These are phyloP conservation scores for Mycena vulgaris DNA, from an alignment of 768 basidiomycete genomes.

Conservation along the genomic window DNA sequence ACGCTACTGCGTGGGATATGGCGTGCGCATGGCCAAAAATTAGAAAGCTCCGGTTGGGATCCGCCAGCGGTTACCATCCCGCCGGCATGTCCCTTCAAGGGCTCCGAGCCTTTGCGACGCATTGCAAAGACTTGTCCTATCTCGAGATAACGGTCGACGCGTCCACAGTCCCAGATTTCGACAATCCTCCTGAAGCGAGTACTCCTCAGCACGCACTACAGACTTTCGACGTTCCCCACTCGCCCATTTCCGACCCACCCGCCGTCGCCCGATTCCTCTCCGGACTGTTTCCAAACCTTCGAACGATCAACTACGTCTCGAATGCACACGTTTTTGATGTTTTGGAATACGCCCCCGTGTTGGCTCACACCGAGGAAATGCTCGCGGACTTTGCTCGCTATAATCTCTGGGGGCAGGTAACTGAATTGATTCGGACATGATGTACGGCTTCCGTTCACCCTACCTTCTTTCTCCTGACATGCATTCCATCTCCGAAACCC, in stretches of 20 bases:
- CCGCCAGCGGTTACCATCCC: not conserved
- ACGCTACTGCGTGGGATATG: not conserved
- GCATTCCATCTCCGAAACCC: too few species aligned
- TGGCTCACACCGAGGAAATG: too few species aligned
- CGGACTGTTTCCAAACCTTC: not conserved
- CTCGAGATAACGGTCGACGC: not conserved
- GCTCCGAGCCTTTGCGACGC: not conserved
- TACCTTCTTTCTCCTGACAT: too few species aligned
- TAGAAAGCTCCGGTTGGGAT: not conserved
- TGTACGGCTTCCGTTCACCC: too few species aligned
- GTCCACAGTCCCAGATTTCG: slow-evolving; percentile 13
- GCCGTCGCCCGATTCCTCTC: not conserved
- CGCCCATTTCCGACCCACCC: slow-evolving; percentile 2
- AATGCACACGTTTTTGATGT: too few species aligned
- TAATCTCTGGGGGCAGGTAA: too few species aligned
- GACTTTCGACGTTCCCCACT: not conserved
- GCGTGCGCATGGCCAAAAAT: not conserved
- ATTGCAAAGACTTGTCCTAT: not conserved
- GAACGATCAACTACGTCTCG: too few species aligned
- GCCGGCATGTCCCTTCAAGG: not conserved
- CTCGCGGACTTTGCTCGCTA: too few species aligned
- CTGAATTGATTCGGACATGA: too few species aligned
- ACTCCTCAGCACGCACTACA: not conserved
- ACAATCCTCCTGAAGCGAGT: not conserved
- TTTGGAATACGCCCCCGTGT: too few species aligned